Base-by-base conservation (phyloP, 1,284 basidiomycete genomes). In the Malassezia japonica region DNA sequence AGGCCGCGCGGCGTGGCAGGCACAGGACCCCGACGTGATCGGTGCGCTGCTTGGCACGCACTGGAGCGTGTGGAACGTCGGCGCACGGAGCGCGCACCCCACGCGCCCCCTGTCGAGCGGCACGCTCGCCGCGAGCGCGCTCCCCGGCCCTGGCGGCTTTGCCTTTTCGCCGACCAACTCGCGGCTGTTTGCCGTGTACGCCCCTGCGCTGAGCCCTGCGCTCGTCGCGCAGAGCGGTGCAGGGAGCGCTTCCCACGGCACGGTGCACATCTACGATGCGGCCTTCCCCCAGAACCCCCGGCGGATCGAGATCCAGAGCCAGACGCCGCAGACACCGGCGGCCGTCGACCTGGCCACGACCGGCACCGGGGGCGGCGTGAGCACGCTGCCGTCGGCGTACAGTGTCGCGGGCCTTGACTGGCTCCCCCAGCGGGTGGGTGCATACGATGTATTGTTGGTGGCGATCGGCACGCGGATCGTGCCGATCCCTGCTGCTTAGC, bases 51-150 rank as follows among this genome's bases (percentile, higher is more conserved):
- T 48, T 13, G 51, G 51, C 28, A 6, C 51, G n/a, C 51, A 32
- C 7, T 54, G 51, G 51, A 12, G 46, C 20, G 47, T 54, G 21
- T 54, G 51, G 51, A 48, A 54, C 29, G 24, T 46, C 10, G 43
- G 23, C 18, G 16, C 36, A 23, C 24, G 28, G 23, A 20, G 28
- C 12, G 18, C 38, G 13, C 24, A n/a, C 16, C 16, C 13, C 6
- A 15, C 27, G 38, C n/a, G n/a, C n/a, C n/a, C n/a, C n/a, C 38
- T 25, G 16, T 7, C 8, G 6, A 18, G 38, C 38, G 38, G 15
- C 2, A 10, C 9, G n/a, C 13, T 12, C 23, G 38, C 23, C 38
- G 28, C 15, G 15, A 13, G 13, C 6, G 7, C 20, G 24, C 20
- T 16, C 16, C 32, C 40, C 6, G 16, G 20, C 2, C 28, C 35